Percentiles rank a stretch among this genome's conserved stretches.
Conservation (phyloP, 2,329 filamentous ascomycete species). For the Nigrograna mackinnonii region DNA sequence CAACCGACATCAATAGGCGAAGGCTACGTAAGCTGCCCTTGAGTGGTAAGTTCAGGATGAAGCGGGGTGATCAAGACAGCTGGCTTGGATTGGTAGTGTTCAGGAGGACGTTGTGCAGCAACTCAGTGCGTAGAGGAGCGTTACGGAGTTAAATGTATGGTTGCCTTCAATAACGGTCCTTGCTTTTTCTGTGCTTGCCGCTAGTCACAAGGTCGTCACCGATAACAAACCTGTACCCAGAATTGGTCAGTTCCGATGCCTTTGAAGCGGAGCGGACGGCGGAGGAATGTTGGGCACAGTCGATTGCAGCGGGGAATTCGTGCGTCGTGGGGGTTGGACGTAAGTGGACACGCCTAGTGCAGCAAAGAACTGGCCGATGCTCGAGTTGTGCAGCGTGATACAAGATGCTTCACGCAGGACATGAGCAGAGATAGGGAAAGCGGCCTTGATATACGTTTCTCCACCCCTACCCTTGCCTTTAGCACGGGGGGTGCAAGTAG, state of each 20-base stretch:
- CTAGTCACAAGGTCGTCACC: conserved; percentile 35
- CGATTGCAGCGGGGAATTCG: conserved; percentile 27
- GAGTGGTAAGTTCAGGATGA: conserved; percentile 15
- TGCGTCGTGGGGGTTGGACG: conserved; percentile 32
- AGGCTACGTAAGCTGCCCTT: conserved; percentile 31
- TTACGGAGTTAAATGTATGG: conserved; percentile 25
- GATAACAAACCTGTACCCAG: conserved; percentile 34
- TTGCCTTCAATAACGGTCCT: conserved; percentile 16
- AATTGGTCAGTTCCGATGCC: no score
- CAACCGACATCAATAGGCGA: conserved; percentile 61
- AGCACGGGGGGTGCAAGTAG: conserved; percentile 21
- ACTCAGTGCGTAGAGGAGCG: conserved; percentile 17
- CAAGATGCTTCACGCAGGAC: conserved; percentile 11
- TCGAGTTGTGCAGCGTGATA: conserved; percentile 19
- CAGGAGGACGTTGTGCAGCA: conserved; percentile 19
- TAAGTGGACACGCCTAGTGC: conserved; percentile 22
- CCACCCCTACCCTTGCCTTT: conserved; percentile 26
- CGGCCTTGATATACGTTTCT: conserved; percentile 39
- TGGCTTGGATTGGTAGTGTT: conserved; percentile 13
- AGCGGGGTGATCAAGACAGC: conserved; percentile 20
- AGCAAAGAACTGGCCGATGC: conserved; percentile 16
- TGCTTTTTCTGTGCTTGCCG: conserved; percentile 24
- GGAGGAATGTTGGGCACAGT: conserved; percentile 20
- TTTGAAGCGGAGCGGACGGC: conserved; percentile 19
- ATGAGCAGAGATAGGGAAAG: conserved; percentile 14